Base-by-base conservation (phyloP, 768 basidiomycete genomes). In the Agaricus sinodeliciosus region DNA sequence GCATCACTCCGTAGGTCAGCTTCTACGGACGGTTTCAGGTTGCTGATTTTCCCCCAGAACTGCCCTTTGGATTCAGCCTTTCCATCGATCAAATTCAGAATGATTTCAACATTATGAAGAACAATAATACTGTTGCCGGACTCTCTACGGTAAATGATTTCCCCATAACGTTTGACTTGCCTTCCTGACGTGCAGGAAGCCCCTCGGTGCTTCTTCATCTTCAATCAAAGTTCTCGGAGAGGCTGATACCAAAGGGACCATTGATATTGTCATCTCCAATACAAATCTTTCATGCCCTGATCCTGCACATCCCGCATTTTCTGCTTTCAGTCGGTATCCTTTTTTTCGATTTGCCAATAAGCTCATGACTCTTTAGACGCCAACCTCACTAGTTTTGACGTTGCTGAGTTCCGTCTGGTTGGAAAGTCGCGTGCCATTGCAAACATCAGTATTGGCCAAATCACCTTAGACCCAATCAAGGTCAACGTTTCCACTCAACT, bases 1-100 rank as follows among this genome's bases (percentile, higher is more conserved):
- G 86, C 85, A 9, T 65, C 64, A 19, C 71, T 88, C 56, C 63
- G 82, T 84, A 65, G 51, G 74, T 63, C 25, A 16, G 19, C 16
- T 26, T 53, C n/a, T 40, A 41, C 22, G 22, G 2, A 9, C 27
- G 13, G 9, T 12, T 48, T 44, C 26, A n/a, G n/a, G 27, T 31
- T 16, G 43, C 53, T 54, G 31, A 54, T 49, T 49, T 45, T 25
- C 15, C 51, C 51, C 45, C 50, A 85, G 84, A 76, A 57, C 67
- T 89, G 35, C 87, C 87, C 28, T 89, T 89, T 55, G 87, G 87
- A 9, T 89, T 89, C 64, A 67, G 67, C 25, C 7, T 87, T 15
- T 67, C 69, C 1, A 79, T 88, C 48, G 74, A 70, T 26, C 64
- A 84, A 54, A 87, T 89, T 28, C 69, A 78, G 61, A 88, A 89